These are phyloP conservation scores for Amborella trichopoda DNA, from an alignment of 164 flowering plant genomes.

Conservation along the genomic window DNA sequence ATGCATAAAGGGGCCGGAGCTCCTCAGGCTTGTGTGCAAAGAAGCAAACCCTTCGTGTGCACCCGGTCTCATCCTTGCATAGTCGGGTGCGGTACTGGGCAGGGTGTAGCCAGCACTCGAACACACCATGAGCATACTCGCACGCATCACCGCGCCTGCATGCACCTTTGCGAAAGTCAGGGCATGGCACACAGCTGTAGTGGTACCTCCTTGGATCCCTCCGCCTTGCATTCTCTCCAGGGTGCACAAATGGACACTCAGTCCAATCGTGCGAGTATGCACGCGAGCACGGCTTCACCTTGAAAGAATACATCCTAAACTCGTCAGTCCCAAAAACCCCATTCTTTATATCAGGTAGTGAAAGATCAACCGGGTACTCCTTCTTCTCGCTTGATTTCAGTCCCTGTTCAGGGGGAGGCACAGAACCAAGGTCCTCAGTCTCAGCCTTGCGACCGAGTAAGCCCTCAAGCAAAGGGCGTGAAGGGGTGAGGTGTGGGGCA, in stretches of 20 bases:
- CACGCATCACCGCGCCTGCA: conserved; percentile 72
- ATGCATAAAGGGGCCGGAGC: conserved; percentile 71
- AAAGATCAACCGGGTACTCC: conserved; percentile 57
- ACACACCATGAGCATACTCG: conserved; percentile 94
- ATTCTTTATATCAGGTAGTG: conserved; percentile 74
- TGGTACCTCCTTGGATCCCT: conserved; percentile 77
- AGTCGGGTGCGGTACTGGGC: conserved; percentile 84
- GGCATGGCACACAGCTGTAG: conserved; percentile 93
- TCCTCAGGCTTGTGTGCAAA: conserved; percentile 85
- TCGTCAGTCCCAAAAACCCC: conserved; percentile 82
- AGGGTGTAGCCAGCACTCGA: conserved; percentile 95
- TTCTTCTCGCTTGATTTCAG: conserved; percentile 34
- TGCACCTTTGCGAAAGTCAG: conserved; percentile 77
- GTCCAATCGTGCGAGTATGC: conserved; percentile 98
- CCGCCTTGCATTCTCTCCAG: conserved; percentile 88
- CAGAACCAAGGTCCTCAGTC: no score
- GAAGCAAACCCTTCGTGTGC: conserved; percentile 77
- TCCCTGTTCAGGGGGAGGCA: background rate
- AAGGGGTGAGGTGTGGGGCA: background rate
- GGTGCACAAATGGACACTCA: conserved; percentile 94
- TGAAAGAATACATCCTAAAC: conserved; percentile 85
- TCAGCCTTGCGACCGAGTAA: background rate
- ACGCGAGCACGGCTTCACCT: conserved; percentile 91
- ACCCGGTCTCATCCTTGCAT: conserved; percentile 85
- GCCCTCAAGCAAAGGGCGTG: background rate